Base-by-base conservation (phyloP, 768 basidiomycete genomes). In the Russula olivacea region DNA sequence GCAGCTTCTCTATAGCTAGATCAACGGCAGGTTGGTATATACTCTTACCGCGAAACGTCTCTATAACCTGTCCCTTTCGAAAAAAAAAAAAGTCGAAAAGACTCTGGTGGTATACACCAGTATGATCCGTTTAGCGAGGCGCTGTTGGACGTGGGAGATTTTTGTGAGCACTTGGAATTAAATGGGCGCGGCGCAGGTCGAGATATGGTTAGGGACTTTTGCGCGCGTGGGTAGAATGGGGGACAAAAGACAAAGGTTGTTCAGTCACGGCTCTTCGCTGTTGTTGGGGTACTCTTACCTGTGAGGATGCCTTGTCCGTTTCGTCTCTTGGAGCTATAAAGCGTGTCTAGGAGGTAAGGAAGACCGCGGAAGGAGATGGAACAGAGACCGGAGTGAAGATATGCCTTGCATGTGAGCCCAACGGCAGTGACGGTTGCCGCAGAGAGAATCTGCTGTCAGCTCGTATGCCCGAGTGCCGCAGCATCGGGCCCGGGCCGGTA, bases 161-260 rank as follows among this genome's bases (percentile, higher is more conserved):
- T 15, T 15, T 17, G n/a, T n/a, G n/a, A 40, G 38, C 14, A 40
- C 15, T 40, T 17, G 61, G 28, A 34, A 32, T 15, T 19, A 34
- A 41, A 25, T n/a, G 40, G 40, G 45, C 86, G 60, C 72, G 40
- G 45, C 86, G 60, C 72, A 93, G 86, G 92, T 94, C 55, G 95
- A 97, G 59, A 95, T 85, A 71, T 98, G 95, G 74, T 98, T 98
- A 61, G 88, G 85, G 53, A 97, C 94, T 96, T 14, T 38, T 5
- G 25, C 2, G 32, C n/a, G 17, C 4, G 8, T n/a, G n/a, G 32
- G 32, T 32, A 9, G 8, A 32, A 30, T n/a, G n/a, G 23, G 32
- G 19, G n/a, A 9, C 4, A n/a, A 28, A 47, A 23, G 21, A 9
- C 1, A 17, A 17, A 50, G 32, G 32, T 32, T 8, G 8, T 10